Percentiles rank a stretch among this genome's conserved stretches.
phyloP scores from a whole-genome alignment of 2,329 filamentous ascomycete species.

The Phaeomoniella chlamydospora region DNA sequence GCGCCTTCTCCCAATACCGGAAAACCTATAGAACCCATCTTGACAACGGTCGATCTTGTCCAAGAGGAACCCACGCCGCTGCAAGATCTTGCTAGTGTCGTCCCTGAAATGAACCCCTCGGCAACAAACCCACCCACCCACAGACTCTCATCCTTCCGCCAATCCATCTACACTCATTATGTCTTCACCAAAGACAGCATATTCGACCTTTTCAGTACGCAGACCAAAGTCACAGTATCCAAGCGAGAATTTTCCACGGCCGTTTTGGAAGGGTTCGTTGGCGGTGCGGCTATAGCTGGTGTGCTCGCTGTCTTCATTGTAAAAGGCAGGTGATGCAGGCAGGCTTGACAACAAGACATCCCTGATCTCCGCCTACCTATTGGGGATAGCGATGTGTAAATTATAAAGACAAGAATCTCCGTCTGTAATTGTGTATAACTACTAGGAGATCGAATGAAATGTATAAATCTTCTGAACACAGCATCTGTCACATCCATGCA shows the following conservation, averaged over 20 bases:
- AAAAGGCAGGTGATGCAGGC: no score
- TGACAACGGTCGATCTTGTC: not conserved
- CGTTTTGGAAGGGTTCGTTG: constrained; percentile 50
- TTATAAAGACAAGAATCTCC: no score
- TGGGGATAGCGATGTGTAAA: no score
- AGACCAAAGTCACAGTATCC: constrained; percentile 45
- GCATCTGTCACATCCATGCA: no score
- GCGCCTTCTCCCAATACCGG: not conserved
- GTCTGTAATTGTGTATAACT: no score
- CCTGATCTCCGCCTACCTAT: no score
- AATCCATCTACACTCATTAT: constrained; percentile 1
- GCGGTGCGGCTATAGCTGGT: constrained; percentile 48
- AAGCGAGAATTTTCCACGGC: constrained; percentile 60
- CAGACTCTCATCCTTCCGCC: constrained; percentile 2
- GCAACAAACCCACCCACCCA: constrained; percentile 2
- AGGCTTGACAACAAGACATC: no score
- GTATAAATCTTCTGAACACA: no score
- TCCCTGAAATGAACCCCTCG: not conserved
- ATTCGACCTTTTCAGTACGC: constrained; percentile 50
- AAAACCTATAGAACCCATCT: not conserved
- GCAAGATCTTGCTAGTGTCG: constrained; percentile 2
- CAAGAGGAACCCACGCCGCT: constrained; percentile 1
- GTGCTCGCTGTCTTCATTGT: constrained; percentile 26
- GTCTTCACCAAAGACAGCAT: constrained; percentile 23
- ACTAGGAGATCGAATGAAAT: no score